phyloP scores from a whole-genome alignment of 208 protist genomes.

The Trypanosoma mega region DNA sequence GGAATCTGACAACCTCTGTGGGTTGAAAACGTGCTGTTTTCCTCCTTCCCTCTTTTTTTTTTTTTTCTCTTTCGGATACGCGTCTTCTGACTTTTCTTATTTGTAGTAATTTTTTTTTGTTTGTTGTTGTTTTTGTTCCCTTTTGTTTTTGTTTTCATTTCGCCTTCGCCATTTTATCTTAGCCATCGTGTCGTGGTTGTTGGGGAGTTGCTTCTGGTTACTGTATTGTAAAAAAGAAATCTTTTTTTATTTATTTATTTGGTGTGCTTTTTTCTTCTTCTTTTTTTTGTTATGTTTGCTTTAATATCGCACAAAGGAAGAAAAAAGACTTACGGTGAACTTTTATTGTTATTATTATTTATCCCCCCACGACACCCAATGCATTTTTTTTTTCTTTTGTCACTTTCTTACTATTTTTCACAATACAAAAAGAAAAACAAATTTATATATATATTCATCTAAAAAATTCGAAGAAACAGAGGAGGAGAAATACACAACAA shows the following conservation, averaged over 20 bases:
- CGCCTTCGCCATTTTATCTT: not conserved
- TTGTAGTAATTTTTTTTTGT: constrained; percentile 2
- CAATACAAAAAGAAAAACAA: not conserved
- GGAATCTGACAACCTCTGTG: too few species aligned
- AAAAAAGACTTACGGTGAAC: too few species aligned
- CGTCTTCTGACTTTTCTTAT: too few species aligned
- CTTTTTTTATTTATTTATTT: too few species aligned
- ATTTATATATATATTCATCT: too few species aligned
- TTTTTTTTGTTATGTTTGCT: too few species aligned
- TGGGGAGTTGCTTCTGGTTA: not conserved
- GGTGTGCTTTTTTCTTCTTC: too few species aligned
- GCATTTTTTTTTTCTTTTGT: not conserved
- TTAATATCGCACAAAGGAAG: too few species aligned
- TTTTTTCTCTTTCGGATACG: constrained; percentile 1
- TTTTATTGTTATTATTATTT: not conserved
- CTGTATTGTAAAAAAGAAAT: constrained; percentile 1
- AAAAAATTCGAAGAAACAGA: too few species aligned
- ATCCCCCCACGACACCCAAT: not conserved
- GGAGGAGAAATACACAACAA: too few species aligned
- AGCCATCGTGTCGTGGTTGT: not conserved
- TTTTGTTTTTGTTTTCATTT: constrained; percentile 8
- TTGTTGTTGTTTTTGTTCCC: not conserved
- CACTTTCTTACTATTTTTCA: not conserved
- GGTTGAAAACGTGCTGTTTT: constrained; percentile 2
- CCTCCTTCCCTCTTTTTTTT: constrained; percentile 6